Evolutionary conservation across 2,329 filamentous ascomycete genomes (phyloP).

Genomic region (Thielaviopsis musarum): DNA sequence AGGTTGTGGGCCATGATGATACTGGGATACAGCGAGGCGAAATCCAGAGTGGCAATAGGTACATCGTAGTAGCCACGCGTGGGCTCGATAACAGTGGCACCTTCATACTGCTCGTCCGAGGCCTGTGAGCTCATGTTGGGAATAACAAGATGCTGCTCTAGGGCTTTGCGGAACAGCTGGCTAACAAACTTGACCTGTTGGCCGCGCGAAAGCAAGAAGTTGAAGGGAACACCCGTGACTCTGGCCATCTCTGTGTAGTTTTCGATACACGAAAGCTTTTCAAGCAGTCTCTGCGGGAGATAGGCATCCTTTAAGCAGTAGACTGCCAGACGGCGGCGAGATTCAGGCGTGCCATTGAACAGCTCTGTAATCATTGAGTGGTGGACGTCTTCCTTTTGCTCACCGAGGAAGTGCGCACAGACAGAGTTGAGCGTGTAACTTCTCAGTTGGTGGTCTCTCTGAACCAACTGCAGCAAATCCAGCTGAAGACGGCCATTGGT

Average conservation of each 20-base stretch:
- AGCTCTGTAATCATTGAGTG: conserved; percentile 98
- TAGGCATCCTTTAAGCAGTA: conserved; percentile 98
- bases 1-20: conserved; percentile 98
- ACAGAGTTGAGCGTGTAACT: conserved; percentile 98
- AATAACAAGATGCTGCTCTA: conserved; percentile 86
- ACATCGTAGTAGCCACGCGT: conserved; percentile 86
- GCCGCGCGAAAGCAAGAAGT: conserved; percentile 75
- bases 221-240: conserved; percentile 97
- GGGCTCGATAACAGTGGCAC: conserved; percentile 94
- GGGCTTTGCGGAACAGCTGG: conserved; percentile 85
- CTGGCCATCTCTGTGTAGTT: conserved; percentile 99
- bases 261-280: conserved; percentile 94
- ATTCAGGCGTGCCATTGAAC: conserved; percentile 91
- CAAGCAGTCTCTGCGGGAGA: conserved; percentile 81
- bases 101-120: conserved; percentile 83
- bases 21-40: conserved; percentile 92
- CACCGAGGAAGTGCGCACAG: conserved; percentile 81
- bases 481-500: conserved; percentile 87
- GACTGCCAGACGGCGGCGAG: conserved; percentile 71
- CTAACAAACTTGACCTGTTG: conserved; percentile 98
- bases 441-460: conserved; percentile 84
- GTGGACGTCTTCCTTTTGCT: conserved; percentile 98
- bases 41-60: conserved; percentile 93
- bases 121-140: conserved; percentile 61
- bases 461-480: conserved; percentile 84